phyloP scores from a whole-genome alignment of 73 alveolate species.

The Diophrys sp. region DNA sequence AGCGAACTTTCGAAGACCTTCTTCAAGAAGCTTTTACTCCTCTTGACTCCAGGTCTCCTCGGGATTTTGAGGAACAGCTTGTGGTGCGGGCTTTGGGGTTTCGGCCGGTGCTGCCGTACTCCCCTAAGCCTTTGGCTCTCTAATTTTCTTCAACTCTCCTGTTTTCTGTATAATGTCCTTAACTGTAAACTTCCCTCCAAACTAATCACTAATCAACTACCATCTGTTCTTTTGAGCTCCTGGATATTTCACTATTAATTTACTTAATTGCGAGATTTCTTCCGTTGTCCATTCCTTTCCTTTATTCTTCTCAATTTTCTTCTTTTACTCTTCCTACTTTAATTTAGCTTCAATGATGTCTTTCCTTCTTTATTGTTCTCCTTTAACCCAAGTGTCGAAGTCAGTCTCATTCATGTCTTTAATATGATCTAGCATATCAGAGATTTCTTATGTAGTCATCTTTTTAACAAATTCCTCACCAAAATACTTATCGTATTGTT shows the following conservation, averaged over 20 bases:
- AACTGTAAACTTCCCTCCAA: constrained; percentile 57
- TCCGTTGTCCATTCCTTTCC: constrained; percentile 75
- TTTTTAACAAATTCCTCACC: constrained; percentile 59
- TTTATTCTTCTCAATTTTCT: constrained; percentile 48
- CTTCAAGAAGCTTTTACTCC: constrained; percentile 78
- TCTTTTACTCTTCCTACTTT: constrained; percentile 56
- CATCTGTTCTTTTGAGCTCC: constrained; percentile 78
- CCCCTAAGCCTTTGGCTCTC: constrained; percentile 53
- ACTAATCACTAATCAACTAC: constrained; percentile 70
- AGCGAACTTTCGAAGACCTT: constrained; percentile 72
- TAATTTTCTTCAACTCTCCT: constrained; percentile 54
- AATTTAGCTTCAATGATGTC: constrained; percentile 17
- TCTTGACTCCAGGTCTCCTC: constrained; percentile 69
- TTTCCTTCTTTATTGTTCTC: constrained; percentile 5
- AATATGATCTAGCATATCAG: too few relatives aligned
- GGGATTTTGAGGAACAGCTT: constrained; percentile 15
- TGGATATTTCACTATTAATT: constrained; percentile 77
- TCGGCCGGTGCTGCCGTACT: constrained; percentile 26
- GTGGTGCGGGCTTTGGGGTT: not conserved
- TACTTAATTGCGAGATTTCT: constrained; percentile 62
- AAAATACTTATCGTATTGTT: constrained; percentile 64
- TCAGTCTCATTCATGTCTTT: too few relatives aligned
- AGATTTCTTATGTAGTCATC: constrained; percentile 52
- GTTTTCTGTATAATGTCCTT: constrained; percentile 79
- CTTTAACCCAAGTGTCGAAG: too few relatives aligned